Evolutionary conservation across 805 yeast genomes (phyloP), one percentile per base, ranked within the genome.

Genomic region (Kluyveromyces wickerhamii): DNA sequence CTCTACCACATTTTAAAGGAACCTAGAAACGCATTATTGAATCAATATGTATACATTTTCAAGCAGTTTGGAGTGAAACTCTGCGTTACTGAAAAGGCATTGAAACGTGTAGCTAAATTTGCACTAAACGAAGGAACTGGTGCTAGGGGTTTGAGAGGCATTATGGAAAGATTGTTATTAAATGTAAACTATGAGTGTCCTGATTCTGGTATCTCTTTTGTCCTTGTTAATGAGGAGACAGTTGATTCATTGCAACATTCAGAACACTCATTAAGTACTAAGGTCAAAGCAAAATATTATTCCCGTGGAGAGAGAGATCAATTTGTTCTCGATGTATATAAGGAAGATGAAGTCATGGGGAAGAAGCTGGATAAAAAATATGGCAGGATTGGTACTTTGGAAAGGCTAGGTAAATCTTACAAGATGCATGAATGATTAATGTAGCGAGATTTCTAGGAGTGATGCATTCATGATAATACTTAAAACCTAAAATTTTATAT

Each of bases 181-280:
- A 62, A 65, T 29, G 73, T 72, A 4, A 74, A 74, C 47, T 74
- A 67, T 48, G 79, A 74, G 31, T 70, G 77, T 44, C 79, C 79
- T 0, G 76, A 68, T n/a, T 68, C 77, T 16, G 71, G 74, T 0
- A 61, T 71, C 7, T 52, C 67, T 14, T 72, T 63, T 48, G 78
- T 73, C 1, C 49, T 74, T 7, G 57, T 74, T 11, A 69, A 69
- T 38, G 58, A 58, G 27, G 60, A 60, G 4, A 67, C 72, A 0
- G 71, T 72, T 4, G 53, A 59, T 3, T 51, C 66, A 1, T 49
- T 67, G 14, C 52, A 57, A 26, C 53, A 59, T 16, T 45, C 55
- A 9, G 60, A 60, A 19, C 52, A 53, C 21, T 42, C 56, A 2
- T 37, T 54, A 13, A 48, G 56, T 1, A 39, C 57, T 3, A 56